Percentiles rank a stretch among this genome's conserved stretches.
Conservation (phyloP, 208 protist species). For the Wallacemonas collosoma region DNA sequence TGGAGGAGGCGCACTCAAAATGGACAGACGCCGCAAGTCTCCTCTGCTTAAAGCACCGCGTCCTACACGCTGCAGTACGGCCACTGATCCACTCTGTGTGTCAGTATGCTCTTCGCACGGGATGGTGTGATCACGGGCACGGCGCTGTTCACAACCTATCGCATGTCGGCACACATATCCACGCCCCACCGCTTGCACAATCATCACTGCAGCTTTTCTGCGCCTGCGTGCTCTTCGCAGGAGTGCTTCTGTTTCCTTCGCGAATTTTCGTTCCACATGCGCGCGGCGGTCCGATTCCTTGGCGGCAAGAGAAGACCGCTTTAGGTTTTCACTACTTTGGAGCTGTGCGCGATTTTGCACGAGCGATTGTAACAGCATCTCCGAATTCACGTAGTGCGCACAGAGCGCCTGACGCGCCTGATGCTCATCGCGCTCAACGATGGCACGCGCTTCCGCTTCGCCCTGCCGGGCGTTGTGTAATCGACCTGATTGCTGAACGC, state of each 20-base stretch:
- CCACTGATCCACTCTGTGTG: constrained; percentile 4
- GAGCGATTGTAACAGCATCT: not conserved
- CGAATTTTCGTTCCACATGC: not conserved
- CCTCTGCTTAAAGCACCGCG: constrained; percentile 13
- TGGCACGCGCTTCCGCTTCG: constrained; percentile 22
- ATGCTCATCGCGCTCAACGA: not conserved
- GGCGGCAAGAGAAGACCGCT: not conserved
- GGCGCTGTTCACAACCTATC: not conserved
- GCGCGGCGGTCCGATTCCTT: constrained; percentile 23
- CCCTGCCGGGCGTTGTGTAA: constrained; percentile 6
- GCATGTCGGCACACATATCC: not conserved
- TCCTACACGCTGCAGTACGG: constrained; percentile 28
- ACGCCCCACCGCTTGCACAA: constrained; percentile 10
- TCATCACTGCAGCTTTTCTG: not conserved
- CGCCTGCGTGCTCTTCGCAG: not conserved
- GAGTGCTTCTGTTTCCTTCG: not conserved
- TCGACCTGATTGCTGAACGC: constrained; percentile 22
- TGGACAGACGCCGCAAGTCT: not conserved
- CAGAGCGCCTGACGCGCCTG: not conserved
- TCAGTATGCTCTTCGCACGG: too few relatives aligned
- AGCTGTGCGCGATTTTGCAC: not conserved
- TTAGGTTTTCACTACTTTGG: not conserved
- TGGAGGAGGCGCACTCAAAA: not conserved
- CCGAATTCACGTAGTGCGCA: not conserved
- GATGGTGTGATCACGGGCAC: not conserved